Conservation (phyloP, 2,329 filamentous ascomycete species). For the Trichoderma atroviride region DNA sequence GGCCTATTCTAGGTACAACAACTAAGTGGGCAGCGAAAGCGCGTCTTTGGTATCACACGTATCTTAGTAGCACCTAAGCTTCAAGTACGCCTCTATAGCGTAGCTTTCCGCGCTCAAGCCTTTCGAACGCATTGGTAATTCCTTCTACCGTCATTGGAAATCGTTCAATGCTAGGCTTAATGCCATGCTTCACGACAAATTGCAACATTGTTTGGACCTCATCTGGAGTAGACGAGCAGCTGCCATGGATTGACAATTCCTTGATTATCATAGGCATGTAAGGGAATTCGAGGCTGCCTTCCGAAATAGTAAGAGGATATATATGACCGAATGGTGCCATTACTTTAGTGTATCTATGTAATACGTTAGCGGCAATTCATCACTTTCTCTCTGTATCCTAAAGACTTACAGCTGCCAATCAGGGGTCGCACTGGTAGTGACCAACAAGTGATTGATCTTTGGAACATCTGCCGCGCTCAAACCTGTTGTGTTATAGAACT, state of each 20-base stretch:
- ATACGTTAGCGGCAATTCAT: background rate
- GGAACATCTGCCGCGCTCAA: background rate
- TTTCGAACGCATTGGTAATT: background rate
- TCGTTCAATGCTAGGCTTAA: background rate
- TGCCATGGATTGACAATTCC: background rate
- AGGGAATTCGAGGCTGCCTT: background rate
- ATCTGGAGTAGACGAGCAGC: background rate
- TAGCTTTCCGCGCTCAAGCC: background rate
- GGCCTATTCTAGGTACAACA: background rate
- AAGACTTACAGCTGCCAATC: slow-evolving; percentile 4
- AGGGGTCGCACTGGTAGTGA: background rate
- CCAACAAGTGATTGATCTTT: background rate
- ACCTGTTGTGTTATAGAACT: background rate
- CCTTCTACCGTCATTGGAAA: background rate
- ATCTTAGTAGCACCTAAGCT: background rate
- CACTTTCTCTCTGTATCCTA: background rate
- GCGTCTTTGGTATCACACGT: background rate
- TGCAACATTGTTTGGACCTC: slow-evolving; percentile 3
- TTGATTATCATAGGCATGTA: background rate
- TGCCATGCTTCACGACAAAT: background rate
- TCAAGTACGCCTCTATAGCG: background rate
- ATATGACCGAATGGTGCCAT: slow-evolving; percentile 12
- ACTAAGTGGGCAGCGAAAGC: background rate
- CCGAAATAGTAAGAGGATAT: background rate
- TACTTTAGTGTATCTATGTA: background rate